phyloP scores from a whole-genome alignment of 1,284 basidiomycete species.

The Dichomitus squalens region DNA sequence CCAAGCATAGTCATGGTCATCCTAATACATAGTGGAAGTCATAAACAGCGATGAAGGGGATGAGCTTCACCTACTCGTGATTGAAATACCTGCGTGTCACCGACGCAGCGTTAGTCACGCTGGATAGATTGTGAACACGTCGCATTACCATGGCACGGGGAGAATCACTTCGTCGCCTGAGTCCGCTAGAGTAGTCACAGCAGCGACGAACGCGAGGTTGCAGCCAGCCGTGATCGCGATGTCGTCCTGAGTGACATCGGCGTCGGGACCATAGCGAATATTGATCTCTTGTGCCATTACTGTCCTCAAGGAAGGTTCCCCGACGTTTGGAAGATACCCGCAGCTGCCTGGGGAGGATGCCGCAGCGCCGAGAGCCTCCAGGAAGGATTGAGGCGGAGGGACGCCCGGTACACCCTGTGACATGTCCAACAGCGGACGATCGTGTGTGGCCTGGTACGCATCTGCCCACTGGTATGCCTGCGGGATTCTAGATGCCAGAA shows the following conservation, averaged over 20 bases:
- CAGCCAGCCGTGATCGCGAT: constrained; percentile 68
- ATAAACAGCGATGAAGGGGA: too few species aligned
- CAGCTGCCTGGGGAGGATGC: constrained; percentile 49
- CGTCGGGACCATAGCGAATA: constrained; percentile 52
- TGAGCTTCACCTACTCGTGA: constrained; percentile 49
- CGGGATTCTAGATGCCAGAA: constrained; percentile 49
- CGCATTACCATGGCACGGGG: constrained; percentile 70
- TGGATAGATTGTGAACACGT: constrained; percentile 14
- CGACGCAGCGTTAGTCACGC: not conserved
- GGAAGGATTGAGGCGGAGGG: constrained; percentile 59
- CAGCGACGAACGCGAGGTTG: constrained; percentile 72
- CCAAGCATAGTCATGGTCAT: constrained; percentile 76
- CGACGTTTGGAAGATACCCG: constrained; percentile 71
- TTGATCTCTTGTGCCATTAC: constrained; percentile 71
- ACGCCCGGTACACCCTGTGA: constrained; percentile 77
- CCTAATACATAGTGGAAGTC: constrained; percentile 34
- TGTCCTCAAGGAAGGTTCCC: constrained; percentile 59
- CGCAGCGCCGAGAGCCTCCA: constrained; percentile 50
- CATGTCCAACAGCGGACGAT: constrained; percentile 68
- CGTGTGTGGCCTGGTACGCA: constrained; percentile 46
- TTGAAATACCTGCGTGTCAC: constrained; percentile 67
- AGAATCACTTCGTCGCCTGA: constrained; percentile 79
- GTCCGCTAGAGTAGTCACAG: constrained; percentile 67
- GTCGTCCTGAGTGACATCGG: constrained; percentile 56
- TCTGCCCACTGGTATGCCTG: constrained; percentile 68